Conservation (phyloP, 768 basidiomycete genomes). For the Termitomyces sp. region DNA sequence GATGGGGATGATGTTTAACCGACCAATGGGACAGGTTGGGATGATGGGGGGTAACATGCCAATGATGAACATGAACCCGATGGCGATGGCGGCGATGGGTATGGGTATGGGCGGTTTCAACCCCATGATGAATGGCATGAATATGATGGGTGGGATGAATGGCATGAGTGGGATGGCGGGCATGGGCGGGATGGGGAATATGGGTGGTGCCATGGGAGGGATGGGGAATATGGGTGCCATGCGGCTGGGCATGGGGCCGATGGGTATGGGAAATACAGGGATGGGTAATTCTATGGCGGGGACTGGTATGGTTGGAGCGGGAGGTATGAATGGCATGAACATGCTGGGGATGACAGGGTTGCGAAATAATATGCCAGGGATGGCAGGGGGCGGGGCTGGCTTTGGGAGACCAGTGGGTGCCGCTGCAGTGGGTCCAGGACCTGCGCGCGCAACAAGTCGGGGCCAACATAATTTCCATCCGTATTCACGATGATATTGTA, state of each 20-base stretch:
- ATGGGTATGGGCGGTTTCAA: slow-evolving; percentile 31
- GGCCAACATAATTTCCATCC: slow-evolving; percentile 63
- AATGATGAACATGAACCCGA: slow-evolving; percentile 42
- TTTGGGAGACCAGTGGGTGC: slow-evolving; percentile 33
- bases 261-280: slow-evolving; percentile 18
- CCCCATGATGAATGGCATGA: slow-evolving; percentile 29
- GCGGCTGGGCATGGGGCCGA: slow-evolving; percentile 16
- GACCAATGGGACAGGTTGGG: slow-evolving; percentile 41
- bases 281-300: slow-evolving; percentile 14
- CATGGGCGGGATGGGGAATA: slow-evolving; percentile 27
- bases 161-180: slow-evolving; percentile 21
- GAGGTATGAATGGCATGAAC: slow-evolving; percentile 19
- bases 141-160: slow-evolving; percentile 25
- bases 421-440: slow-evolving; percentile 21
- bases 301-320: slow-evolving; percentile 7
- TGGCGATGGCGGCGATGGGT: slow-evolving; percentile 49
- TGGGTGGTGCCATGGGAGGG: slow-evolving; percentile 19
- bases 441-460: slow-evolving; percentile 39
- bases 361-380: slow-evolving; percentile 12
- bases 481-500: slow-evolving; percentile 39
- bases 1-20: slow-evolving; percentile 57
- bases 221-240: slow-evolving; percentile 14
- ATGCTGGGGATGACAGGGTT: slow-evolving; percentile 13
- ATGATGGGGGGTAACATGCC: slow-evolving; percentile 33
- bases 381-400: slow-evolving; percentile 17